Conservation (phyloP, 805 yeast genomes). For the Gaillardinia entomophila region DNA sequence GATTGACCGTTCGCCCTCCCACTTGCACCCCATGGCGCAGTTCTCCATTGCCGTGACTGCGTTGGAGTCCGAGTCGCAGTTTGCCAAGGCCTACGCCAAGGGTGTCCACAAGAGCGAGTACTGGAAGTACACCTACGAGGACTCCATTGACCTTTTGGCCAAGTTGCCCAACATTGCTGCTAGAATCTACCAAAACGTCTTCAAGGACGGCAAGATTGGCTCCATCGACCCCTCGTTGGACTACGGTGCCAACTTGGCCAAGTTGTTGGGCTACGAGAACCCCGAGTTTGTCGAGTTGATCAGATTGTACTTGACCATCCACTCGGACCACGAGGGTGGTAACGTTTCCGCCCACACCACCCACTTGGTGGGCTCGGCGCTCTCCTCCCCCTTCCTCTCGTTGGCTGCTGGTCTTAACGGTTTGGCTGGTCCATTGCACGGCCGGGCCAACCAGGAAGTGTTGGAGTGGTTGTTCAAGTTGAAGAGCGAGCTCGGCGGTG, state of each 20-base stretch:
- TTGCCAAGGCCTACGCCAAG: slow-evolving; percentile 65
- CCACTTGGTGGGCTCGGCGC: slow-evolving; percentile 77
- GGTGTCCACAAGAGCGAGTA: slow-evolving; percentile 66
- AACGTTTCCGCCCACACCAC: slow-evolving; percentile 80
- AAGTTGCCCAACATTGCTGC: slow-evolving; percentile 73
- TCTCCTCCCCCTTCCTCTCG: slow-evolving; percentile 70
- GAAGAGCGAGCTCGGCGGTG: slow-evolving; percentile 62
- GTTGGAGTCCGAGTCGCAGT: slow-evolving; percentile 62
- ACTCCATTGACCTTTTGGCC: slow-evolving; percentile 62
- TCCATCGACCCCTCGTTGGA: slow-evolving; percentile 50
- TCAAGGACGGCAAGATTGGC: slow-evolving; percentile 55
- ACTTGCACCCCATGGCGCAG: slow-evolving; percentile 82
- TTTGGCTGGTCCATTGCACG: slow-evolving; percentile 82
- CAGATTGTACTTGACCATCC: slow-evolving; percentile 68
- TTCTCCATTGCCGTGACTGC: slow-evolving; percentile 71
- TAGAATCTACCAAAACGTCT: slow-evolving; percentile 61
- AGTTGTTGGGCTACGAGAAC: slow-evolving; percentile 56
- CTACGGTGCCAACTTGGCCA: slow-evolving; percentile 69
- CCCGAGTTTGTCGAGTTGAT: slow-evolving; percentile 62
- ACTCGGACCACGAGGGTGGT: slow-evolving; percentile 83
- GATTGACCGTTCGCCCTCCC: slow-evolving; percentile 57
- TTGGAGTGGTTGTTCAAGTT: slow-evolving; percentile 65
- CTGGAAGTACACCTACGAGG: slow-evolving; percentile 76
- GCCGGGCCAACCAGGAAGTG: slow-evolving; percentile 82
- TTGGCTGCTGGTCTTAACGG: slow-evolving; percentile 78